Conservation (phyloP, 1,284 basidiomycete species). For the Puccinia horiana region DNA sequence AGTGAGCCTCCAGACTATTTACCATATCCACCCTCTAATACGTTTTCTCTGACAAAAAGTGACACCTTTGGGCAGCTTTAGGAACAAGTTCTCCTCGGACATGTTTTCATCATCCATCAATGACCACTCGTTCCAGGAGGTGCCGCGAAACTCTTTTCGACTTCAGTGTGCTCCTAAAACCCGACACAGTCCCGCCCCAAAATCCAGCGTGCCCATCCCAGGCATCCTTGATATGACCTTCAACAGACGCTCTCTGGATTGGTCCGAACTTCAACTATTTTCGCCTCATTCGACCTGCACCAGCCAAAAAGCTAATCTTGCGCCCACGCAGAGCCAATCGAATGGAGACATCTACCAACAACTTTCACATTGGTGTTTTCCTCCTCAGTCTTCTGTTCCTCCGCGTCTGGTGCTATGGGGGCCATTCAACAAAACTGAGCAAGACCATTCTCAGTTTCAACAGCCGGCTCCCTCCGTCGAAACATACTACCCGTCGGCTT, state of each 20-base stretch:
- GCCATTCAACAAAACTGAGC: constrained; percentile 12
- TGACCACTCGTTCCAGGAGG: constrained; percentile 10
- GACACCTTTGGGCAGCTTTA: not conserved
- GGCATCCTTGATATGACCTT: constrained; percentile 37
- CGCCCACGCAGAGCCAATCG: not conserved
- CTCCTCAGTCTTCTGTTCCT: constrained; percentile 10
- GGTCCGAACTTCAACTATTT: constrained; percentile 30
- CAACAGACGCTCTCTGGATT: constrained; percentile 33
- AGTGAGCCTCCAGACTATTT: not conserved
- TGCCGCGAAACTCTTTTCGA: constrained; percentile 15
- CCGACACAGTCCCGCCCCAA: not conserved
- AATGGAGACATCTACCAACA: not conserved
- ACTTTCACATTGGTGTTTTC: constrained; percentile 21
- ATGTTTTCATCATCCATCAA: constrained; percentile 22
- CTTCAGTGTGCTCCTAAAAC: constrained; percentile 16
- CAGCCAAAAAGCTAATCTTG: not conserved
- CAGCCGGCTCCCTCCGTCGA: not conserved
- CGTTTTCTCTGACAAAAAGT: not conserved
- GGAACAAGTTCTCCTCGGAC: constrained; percentile 10
- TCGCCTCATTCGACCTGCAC: constrained; percentile 22
- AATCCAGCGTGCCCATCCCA: not conserved
- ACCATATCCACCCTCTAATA: not conserved
- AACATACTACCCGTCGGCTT: not conserved
- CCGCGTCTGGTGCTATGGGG: constrained; percentile 28
- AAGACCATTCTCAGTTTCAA: not conserved